A percentile compares a stretch with the other conserved stretches of the same genome.
These are phyloP conservation scores for Lactarius vividus DNA, from an alignment of 768 basidiomycete genomes.

Conservation along the genomic window DNA sequence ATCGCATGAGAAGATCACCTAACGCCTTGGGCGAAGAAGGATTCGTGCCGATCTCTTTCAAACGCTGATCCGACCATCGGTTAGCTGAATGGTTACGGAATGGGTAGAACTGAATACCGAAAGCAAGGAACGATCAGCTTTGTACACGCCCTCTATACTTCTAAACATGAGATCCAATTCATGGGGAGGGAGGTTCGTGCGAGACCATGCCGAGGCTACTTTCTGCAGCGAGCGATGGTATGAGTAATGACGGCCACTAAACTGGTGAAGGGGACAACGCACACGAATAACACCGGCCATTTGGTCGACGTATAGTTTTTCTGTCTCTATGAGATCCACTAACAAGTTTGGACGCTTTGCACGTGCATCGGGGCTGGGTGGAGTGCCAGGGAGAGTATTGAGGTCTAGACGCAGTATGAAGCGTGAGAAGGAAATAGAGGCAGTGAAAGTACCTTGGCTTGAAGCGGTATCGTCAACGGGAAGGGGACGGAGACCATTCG, in stretches of 20 bases:
- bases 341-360: constrained; percentile 76
- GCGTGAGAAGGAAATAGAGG: background rate
- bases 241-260: constrained; percentile 11
- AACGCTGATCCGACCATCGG: constrained; percentile 52
- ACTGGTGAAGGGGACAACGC: constrained; percentile 34
- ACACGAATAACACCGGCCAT: constrained; percentile 90
- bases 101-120: constrained; percentile 42
- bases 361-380: constrained; percentile 41
- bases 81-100: constrained; percentile 20
- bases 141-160: constrained; percentile 88
- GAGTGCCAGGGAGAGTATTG: constrained; percentile 12
- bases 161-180: constrained; percentile 94
- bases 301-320: constrained; percentile 88
- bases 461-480: constrained; percentile 24
- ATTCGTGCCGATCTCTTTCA: constrained; percentile 90
- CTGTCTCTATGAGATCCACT: constrained; percentile 89
- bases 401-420: constrained; percentile 17
- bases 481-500: constrained; percentile 25
- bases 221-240: constrained; percentile 50
- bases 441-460: background rate
- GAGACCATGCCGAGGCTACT: constrained; percentile 97
- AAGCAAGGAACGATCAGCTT: constrained; percentile 81
- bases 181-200: constrained; percentile 88
- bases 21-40: constrained; percentile 91
- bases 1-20: constrained; percentile 94